Evolutionary conservation across 139 green algal genomes (phyloP).

Genomic region (Yamagishiella unicocca): DNA sequence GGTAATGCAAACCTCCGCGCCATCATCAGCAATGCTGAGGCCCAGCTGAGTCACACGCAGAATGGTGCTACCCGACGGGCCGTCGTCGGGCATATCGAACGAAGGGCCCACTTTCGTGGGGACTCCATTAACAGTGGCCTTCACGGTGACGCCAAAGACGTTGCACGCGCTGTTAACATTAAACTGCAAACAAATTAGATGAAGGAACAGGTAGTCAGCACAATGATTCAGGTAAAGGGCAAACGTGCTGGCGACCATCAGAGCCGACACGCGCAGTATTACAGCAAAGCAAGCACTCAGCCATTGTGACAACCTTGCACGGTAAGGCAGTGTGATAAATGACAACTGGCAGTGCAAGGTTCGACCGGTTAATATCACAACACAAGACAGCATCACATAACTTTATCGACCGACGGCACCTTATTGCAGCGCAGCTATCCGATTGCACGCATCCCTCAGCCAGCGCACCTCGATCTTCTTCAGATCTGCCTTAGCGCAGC

Average conservation of each 20-base stretch:
- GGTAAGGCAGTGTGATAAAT: too few relatives aligned
- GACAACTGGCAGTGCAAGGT: too few relatives aligned
- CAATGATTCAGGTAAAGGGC: too few relatives aligned
- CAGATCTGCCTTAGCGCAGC: slow-evolving; percentile 6
- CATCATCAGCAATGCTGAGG: not conserved
- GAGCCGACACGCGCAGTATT: too few relatives aligned
- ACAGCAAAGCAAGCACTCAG: too few relatives aligned
- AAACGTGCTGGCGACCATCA: too few relatives aligned
- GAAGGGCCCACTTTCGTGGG: slow-evolving; percentile 8
- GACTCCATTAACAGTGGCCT: slow-evolving; percentile 13
- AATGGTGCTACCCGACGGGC: not conserved
- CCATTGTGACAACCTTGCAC: too few relatives aligned
- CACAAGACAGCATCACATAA: too few relatives aligned
- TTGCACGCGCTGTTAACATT: slow-evolving; percentile 21
- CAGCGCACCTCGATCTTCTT: slow-evolving; percentile 41
- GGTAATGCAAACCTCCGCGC: slow-evolving; percentile 4
- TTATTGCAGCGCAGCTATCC: too few relatives aligned
- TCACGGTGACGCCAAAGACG: not conserved
- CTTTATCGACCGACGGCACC: too few relatives aligned
- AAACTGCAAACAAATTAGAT: not conserved
- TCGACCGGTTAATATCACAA: too few relatives aligned
- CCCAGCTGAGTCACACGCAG: slow-evolving; percentile 20
- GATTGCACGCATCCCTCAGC: too few relatives aligned
- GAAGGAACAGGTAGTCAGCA: not conserved
- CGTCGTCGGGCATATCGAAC: not conserved